Percentiles rank a stretch among this genome's conserved stretches.
phyloP scores from a whole-genome alignment of 2,329 filamentous ascomycete genomes.

The Penicillium rolfsii region DNA sequence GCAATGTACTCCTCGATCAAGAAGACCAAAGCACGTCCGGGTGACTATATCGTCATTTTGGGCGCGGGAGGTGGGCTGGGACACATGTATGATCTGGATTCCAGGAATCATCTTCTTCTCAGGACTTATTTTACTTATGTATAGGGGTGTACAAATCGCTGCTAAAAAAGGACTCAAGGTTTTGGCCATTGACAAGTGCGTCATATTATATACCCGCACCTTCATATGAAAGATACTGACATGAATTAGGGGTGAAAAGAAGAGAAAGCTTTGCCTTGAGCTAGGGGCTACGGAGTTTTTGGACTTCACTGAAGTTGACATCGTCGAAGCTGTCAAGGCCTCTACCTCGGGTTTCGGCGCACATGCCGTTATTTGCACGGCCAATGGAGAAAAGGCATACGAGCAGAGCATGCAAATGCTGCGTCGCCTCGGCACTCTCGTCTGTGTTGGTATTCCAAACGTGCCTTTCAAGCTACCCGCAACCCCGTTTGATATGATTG shows the following conservation, averaged over 20 bases:
- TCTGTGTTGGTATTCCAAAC: conserved; percentile 53
- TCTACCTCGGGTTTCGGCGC: conserved; percentile 50
- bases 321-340: conserved; percentile 44
- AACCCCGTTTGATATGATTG: conserved; percentile 53
- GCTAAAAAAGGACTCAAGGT: conserved; percentile 41
- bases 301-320: conserved; percentile 43
- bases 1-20: conserved; percentile 46
- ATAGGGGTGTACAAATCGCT: conserved; percentile 44
- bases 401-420: conserved; percentile 49
- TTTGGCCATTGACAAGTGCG: conserved; percentile 44
- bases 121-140: neutral
- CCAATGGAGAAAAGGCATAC: conserved; percentile 52
- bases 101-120: neutral
- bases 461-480: conserved; percentile 50
- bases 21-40: conserved; percentile 40
- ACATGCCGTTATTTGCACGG: conserved; percentile 52
- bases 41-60: conserved; percentile 42
- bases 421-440: conserved; percentile 52
- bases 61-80: conserved; percentile 45
- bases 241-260: conserved; percentile 36
- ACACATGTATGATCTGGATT: conserved; percentile 38
- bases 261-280: conserved; percentile 38
- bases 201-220: too few relatives aligned
- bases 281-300: conserved; percentile 41
- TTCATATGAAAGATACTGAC: neutral